Conservation (phyloP, 2,329 filamentous ascomycete genomes). For the Paramyrothecium sp. region DNA sequence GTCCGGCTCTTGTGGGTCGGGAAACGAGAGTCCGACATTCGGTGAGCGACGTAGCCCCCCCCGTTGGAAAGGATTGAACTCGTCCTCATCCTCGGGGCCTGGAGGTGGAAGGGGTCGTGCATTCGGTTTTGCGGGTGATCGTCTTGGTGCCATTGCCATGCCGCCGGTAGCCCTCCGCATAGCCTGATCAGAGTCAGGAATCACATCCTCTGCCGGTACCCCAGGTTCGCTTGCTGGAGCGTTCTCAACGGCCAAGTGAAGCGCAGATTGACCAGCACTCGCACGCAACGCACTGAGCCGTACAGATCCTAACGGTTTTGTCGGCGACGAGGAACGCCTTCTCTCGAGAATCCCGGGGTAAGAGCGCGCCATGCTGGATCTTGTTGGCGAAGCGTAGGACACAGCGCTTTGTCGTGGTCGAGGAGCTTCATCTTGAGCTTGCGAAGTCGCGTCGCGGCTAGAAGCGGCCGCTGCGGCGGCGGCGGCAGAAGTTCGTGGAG, state of each 20-base stretch:
- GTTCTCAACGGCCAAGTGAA: constrained; percentile 18
- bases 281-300: constrained; percentile 4
- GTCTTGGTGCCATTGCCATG: constrained; percentile 33
- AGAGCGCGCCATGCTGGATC: constrained; percentile 59
- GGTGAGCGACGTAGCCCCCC: constrained; percentile 24
- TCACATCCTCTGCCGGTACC: constrained; percentile 13
- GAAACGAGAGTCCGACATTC: constrained; percentile 21
- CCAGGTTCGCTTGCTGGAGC: constrained; percentile 18
- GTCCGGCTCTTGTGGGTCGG: constrained; percentile 52
- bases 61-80: constrained; percentile 27
- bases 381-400: constrained; percentile 67
- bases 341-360: constrained; percentile 57
- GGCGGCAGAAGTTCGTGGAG: constrained; percentile 44
- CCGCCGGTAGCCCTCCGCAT: constrained; percentile 21
- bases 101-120: constrained; percentile 48
- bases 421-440: constrained; percentile 8
- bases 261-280: constrained; percentile 21
- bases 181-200: constrained; percentile 12
- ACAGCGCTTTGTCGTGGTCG: constrained; percentile 35
- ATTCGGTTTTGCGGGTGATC: constrained; percentile 39
- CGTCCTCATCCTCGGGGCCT: constrained; percentile 24
- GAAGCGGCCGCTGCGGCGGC: constrained; percentile 23
- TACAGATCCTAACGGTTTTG: constrained; percentile 20
- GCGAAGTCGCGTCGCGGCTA: constrained; percentile 24
- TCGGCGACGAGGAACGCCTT: constrained; percentile 34